phyloP scores from a whole-genome alignment of 768 basidiomycete species.

The Rhodotorula taiwanensis region DNA sequence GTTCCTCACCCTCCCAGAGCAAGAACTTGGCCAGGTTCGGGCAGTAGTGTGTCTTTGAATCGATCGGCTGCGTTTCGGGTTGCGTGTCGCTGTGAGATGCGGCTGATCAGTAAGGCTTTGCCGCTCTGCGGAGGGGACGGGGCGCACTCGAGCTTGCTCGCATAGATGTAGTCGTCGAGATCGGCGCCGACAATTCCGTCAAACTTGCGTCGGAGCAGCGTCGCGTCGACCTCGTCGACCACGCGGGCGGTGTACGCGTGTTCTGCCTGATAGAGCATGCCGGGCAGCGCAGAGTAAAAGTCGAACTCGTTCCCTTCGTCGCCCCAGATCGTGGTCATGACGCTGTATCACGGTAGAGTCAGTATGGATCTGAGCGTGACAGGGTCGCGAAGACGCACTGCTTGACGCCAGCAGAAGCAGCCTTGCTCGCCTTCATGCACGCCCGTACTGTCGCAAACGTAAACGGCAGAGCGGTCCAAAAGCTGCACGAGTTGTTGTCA shows the following conservation, averaged over 20 bases:
- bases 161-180: constrained; percentile 37
- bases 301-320: constrained; percentile 39
- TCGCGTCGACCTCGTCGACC: constrained; percentile 34
- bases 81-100: constrained; percentile 29
- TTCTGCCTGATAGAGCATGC: constrained; percentile 34
- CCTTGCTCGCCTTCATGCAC: constrained; percentile 37
- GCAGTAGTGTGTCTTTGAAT: constrained; percentile 28
- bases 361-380: background rate
- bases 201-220: constrained; percentile 35
- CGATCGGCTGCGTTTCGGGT: constrained; percentile 35
- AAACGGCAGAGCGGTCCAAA: constrained; percentile 39
- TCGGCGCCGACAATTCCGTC: constrained; percentile 37
- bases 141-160: constrained; percentile 37
- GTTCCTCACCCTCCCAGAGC: constrained; percentile 37
- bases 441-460: constrained; percentile 38
- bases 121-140: background rate
- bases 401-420: constrained; percentile 15
- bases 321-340: constrained; percentile 37
- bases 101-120: background rate
- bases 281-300: constrained; percentile 31
- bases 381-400: constrained; percentile 20
- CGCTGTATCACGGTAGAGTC: background rate
- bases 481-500: too few relatives aligned
- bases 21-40: constrained; percentile 37
- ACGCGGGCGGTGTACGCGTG: constrained; percentile 20